phyloP scores from a whole-genome alignment of 805 yeast species.

The Lipomyces spencermartinsiae region DNA sequence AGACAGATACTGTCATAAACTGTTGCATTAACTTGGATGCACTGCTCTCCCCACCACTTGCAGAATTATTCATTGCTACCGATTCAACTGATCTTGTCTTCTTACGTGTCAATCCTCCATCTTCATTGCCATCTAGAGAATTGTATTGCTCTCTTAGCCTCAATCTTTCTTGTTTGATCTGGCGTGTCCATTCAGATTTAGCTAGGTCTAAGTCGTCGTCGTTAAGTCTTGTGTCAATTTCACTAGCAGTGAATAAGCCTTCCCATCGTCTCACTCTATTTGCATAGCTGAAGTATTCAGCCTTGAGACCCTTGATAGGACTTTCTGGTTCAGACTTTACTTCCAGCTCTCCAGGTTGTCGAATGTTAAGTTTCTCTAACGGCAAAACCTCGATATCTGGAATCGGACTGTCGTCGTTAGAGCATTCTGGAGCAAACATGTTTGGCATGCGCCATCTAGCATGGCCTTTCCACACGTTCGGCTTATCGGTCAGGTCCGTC shows the following conservation, averaged over 20 bases:
- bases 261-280: not conserved
- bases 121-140: not conserved
- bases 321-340: not conserved
- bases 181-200: not conserved
- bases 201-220: constrained; percentile 7
- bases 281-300: constrained; percentile 10
- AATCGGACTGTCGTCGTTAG: too few species aligned
- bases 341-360: constrained; percentile 5
- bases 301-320: constrained; percentile 9
- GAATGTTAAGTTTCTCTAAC: constrained; percentile 12
- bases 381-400: constrained; percentile 7
- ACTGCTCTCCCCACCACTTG: not conserved
- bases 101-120: not conserved
- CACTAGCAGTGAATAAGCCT: constrained; percentile 10
- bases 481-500: not conserved
- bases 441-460: constrained; percentile 10
- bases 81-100: not conserved
- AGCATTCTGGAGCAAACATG: constrained; percentile 5
- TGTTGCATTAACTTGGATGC: not conserved
- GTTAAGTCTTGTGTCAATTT: constrained; percentile 4
- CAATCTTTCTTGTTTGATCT: not conserved
- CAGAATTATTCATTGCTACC: not conserved
- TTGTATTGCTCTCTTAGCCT: constrained; percentile 3
- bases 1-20: constrained; percentile 1
- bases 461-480: constrained; percentile 15